Conservation (phyloP, 352 stramenopile genomes). For the Pythium pectinolyticum region DNA sequence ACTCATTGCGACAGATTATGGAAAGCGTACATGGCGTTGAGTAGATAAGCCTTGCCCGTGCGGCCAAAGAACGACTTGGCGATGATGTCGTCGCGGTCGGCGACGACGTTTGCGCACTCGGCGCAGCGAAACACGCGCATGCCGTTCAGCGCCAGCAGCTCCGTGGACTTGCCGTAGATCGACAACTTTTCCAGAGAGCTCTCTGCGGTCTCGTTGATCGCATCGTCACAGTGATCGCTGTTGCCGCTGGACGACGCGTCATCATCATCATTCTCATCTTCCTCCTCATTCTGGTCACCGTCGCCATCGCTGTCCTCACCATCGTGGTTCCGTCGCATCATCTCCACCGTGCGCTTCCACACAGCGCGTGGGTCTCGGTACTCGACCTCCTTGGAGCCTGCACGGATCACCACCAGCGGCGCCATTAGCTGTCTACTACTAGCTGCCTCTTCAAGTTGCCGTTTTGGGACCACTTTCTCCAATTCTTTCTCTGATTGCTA, state of each 20-base stretch:
- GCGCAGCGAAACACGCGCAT: constrained; percentile 64
- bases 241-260: constrained; percentile 17
- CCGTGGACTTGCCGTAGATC: constrained; percentile 37
- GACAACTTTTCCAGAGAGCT: constrained; percentile 14
- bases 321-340: constrained; percentile 13
- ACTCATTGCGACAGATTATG: too few species aligned
- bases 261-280: constrained; percentile 27
- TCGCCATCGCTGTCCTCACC: constrained; percentile 27
- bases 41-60: constrained; percentile 73
- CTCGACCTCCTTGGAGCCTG: constrained; percentile 60
- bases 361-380: constrained; percentile 53
- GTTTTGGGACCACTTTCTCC: background rate
- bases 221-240: constrained; percentile 16
- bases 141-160: constrained; percentile 47
- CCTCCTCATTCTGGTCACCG: constrained; percentile 6
- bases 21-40: constrained; percentile 82
- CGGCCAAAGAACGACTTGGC: constrained; percentile 79
- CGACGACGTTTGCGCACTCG: constrained; percentile 63
- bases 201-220: constrained; percentile 21
- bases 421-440: constrained; percentile 40
- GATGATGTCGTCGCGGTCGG: constrained; percentile 66
- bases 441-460: constrained; percentile 17
- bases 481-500: constrained; percentile 11
- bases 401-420: constrained; percentile 71
- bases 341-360: constrained; percentile 37